Conservation (phyloP, 2,329 filamentous ascomycete genomes). For the Stenocarpella maydis region DNA sequence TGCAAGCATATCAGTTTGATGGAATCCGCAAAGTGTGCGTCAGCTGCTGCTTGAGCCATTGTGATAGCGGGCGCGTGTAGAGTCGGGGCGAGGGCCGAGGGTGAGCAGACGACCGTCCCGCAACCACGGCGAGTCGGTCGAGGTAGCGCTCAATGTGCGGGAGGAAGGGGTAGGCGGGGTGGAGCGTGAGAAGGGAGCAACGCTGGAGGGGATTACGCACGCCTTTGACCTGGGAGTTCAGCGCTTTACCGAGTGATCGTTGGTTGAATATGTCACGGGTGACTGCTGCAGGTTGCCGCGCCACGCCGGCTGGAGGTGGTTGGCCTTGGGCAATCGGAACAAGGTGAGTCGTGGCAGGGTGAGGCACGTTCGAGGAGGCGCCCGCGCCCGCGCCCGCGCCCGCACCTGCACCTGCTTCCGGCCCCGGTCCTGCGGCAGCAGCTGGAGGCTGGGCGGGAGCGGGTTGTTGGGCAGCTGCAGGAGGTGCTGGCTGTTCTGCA, state of each 20-base stretch:
- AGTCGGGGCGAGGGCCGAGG: background rate
- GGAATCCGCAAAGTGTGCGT: background rate
- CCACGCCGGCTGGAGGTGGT: slow-evolving; percentile 28
- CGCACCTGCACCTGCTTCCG: no score
- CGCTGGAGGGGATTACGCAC: slow-evolving; percentile 53
- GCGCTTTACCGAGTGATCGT: slow-evolving; percentile 71
- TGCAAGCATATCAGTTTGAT: slow-evolving; percentile 48
- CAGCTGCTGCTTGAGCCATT: slow-evolving; percentile 3
- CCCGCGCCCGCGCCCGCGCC: background rate
- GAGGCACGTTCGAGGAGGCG: slow-evolving; percentile 20
- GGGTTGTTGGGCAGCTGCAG: slow-evolving; percentile 27
- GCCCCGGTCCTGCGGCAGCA: background rate
- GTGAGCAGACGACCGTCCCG: slow-evolving; percentile 14
- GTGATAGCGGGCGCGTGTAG: background rate
- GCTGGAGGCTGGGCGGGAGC: slow-evolving; percentile 8
- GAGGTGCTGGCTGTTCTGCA: slow-evolving; percentile 25
- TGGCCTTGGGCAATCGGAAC: slow-evolving; percentile 31
- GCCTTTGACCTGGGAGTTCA: slow-evolving; percentile 74
- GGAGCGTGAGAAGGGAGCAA: background rate
- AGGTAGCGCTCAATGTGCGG: background rate
- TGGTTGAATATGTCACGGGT: slow-evolving; percentile 64
- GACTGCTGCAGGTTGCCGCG: slow-evolving; percentile 37
- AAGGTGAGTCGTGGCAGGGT: slow-evolving; percentile 27
- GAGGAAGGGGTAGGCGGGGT: background rate
- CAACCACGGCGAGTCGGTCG: slow-evolving; percentile 9